Conservation (phyloP, 2,329 filamentous ascomycete species). For the Aspergillus neoniger region DNA sequence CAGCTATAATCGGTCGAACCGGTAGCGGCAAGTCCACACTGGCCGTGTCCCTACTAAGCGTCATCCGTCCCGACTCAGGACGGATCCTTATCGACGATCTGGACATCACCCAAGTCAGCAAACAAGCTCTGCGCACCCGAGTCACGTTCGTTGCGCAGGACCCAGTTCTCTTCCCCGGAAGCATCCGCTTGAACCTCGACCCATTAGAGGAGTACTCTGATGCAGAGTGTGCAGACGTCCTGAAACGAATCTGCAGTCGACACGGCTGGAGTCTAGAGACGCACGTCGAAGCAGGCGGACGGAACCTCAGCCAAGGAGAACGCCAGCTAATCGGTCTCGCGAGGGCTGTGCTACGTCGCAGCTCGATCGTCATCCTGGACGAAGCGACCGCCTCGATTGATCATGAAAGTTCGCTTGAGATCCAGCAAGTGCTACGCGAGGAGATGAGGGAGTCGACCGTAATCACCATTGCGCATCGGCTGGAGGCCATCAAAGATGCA, state of each 20-base stretch:
- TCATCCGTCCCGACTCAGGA: constrained; percentile 56
- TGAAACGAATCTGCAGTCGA: constrained; percentile 56
- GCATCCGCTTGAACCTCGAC: constrained; percentile 63
- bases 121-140: constrained; percentile 61
- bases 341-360: constrained; percentile 62
- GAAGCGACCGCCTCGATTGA: constrained; percentile 68
- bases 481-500: constrained; percentile 63
- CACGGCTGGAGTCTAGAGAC: constrained; percentile 61
- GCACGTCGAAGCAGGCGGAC: constrained; percentile 60
- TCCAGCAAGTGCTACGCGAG: constrained; percentile 40
- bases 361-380: constrained; percentile 64
- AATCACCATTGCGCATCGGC: constrained; percentile 65
- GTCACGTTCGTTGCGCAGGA: constrained; percentile 69
- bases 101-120: constrained; percentile 61
- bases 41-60: constrained; percentile 61
- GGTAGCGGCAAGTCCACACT: constrained; percentile 81
- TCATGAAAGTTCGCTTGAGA: constrained; percentile 58
- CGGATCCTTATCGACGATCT: constrained; percentile 62
- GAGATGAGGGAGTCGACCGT: constrained; percentile 54
- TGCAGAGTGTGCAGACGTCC: constrained; percentile 54
- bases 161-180: constrained; percentile 65
- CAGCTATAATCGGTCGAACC: constrained; percentile 78
- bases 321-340: constrained; percentile 66
- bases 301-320: constrained; percentile 66
- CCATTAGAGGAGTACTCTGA: constrained; percentile 60